Base-by-base conservation (phyloP, 2,329 filamentous ascomycete species). In the Colletotrichum musicola region DNA sequence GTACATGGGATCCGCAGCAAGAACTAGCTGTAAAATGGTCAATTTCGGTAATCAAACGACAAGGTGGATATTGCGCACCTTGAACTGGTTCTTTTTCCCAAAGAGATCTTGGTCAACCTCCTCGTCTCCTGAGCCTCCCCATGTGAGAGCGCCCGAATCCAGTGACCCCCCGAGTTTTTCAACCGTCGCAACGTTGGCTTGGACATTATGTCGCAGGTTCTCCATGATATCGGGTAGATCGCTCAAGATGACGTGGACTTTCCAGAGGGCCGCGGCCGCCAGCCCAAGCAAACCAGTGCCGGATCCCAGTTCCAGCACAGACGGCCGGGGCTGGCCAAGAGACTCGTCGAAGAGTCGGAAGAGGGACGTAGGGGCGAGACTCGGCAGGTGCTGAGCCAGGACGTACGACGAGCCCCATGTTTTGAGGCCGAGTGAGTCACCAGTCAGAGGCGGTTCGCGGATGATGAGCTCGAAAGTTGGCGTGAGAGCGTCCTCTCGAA, bases 341-440 rank as follows among this genome's bases (percentile, higher is more conserved):
- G 76, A 76, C 63, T 77, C 74, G 46, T 79, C 76, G 16, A 89
- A 80, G 7, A 88, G 72, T 50, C 83, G 80, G 38, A 81, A 82
- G 22, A 89, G 75, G 0, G 82, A 80, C 14, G 78, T 82, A 50
- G 77, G 79, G 7, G 76, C 79, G 46, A 90, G 81, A 13, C 75
- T 75, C 20, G 83, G 82, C 27, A 98, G 86, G 25, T 92, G 89
- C 72, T 89, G 91, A 0, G 95, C 92, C 4, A 98, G 89, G 2
- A 97, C 86, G 75, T 94, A 97, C 0, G 94, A 95, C 0, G 94
- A 95, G 0, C 93, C 93, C 96, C 96, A 98, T 0, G 96, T 99
- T 80, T 99, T 98, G 78, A 97, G 86, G 1, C 96, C 96, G 18
- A 98, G 84, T 68, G 93, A 92, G 78, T 98, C 95, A 6, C 92